Evolutionary conservation across 495 filamentous ascomycete species (phyloP), one percentile per base, ranked within the genome.

Genomic region (Aspergillus nanangensis): DNA sequence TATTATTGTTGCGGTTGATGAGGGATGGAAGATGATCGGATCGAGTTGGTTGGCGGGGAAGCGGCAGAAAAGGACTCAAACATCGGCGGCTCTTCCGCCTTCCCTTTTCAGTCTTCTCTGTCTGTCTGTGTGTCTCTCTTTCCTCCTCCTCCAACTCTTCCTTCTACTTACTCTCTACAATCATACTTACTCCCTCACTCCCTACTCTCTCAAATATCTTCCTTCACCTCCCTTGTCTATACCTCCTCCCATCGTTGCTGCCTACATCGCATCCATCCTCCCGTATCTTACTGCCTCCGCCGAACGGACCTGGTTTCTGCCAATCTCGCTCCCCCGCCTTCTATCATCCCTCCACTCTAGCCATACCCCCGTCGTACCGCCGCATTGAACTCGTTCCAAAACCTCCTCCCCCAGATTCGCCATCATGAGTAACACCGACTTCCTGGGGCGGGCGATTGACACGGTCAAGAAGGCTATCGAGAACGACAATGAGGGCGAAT

Each of bases 381-480:
- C 18, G 37, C 37, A 22, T 8, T 21, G 37, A 39, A 18, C 18
- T 4, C 18, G 21, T 5, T 19, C 20, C 18, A 39, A 24, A 22
- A 25, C 13, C 21, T n/a, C 10, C 14, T 17, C 36, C n/a, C n/a
- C n/a, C n/a, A n/a, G n/a, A n/a, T n/a, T n/a, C 17, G 34, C 41
- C 62, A 71, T 65, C 43, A 97, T 98, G 93, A 95, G 90, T 55
- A 94, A 96, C 63, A 94, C 90, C 59, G 91, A 97, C 69, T 99
- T 97, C 58, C 79, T 97, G 52, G 89, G 88, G 60, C 86, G 91
- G 56, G 93, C 93, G 40, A 96, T 99, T 74, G 87, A 90, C 53
- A 81, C 84, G 55, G 94, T 97, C 51, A 94, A 95, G 71, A 91
- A 91, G 67, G 93, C 93, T 56, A 96, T 99, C 74, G 91, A 96